phyloP scores from a whole-genome alignment of 306 rosid genomes.

The Begonia fuchsioides region DNA sequence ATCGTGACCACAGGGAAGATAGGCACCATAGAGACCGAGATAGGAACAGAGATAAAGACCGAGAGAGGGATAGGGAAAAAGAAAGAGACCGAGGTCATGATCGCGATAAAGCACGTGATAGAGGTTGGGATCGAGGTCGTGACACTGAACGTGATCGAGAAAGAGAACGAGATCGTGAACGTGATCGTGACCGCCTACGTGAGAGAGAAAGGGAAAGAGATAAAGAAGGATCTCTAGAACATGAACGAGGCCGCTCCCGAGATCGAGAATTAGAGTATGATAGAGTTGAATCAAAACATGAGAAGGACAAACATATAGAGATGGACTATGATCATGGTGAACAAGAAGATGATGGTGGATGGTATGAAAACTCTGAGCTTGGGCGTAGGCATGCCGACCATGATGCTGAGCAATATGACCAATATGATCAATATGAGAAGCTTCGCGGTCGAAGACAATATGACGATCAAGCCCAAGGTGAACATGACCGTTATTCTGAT shows the following conservation, averaged over 20 bases:
- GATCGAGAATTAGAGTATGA: constrained; percentile 58
- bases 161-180: constrained; percentile 34
- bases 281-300: constrained; percentile 58
- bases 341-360: constrained; percentile 53
- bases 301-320: constrained; percentile 47
- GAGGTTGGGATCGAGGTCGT: constrained; percentile 54
- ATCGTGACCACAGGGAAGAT: constrained; percentile 81
- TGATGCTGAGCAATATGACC: constrained; percentile 55
- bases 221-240: constrained; percentile 42
- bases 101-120: constrained; percentile 41
- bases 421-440: constrained; percentile 35
- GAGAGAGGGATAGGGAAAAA: constrained; percentile 50
- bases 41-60: constrained; percentile 32
- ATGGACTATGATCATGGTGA: constrained; percentile 38
- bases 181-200: constrained; percentile 38
- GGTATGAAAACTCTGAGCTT: constrained; percentile 57
- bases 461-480: constrained; percentile 18
- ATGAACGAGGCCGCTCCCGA: constrained; percentile 52
- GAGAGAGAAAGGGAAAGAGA: constrained; percentile 68
- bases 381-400: constrained; percentile 51
- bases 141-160: constrained; percentile 51
- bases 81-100: constrained; percentile 72
- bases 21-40: constrained; percentile 89
- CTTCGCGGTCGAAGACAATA: no score
- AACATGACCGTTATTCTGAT: constrained; percentile 44